A percentile compares a stretch with the other conserved stretches of the same genome.
These are phyloP conservation scores for Rhodotorula glutinis DNA, from an alignment of 1,284 basidiomycete genomes.

Conservation along the genomic window DNA sequence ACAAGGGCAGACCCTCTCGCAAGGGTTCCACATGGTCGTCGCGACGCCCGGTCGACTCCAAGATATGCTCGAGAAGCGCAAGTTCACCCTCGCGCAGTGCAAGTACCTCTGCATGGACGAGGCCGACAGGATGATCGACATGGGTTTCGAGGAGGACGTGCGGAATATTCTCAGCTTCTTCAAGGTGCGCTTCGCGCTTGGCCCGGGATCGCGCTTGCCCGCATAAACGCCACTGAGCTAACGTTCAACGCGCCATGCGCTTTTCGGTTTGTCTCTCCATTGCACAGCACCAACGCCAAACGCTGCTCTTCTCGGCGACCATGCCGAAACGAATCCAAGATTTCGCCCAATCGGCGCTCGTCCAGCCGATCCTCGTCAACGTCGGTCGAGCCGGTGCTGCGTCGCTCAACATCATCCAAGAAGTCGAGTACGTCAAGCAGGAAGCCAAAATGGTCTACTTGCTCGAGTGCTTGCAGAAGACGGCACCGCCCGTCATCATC, in stretches of 20 bases:
- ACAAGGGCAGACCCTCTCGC: constrained; percentile 81
- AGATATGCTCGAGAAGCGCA: constrained; percentile 75
- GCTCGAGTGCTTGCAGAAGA: constrained; percentile 96
- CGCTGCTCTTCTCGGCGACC: constrained; percentile 93
- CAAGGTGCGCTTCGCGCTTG: constrained; percentile 59
- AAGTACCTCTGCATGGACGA: constrained; percentile 95
- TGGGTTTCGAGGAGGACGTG: constrained; percentile 98
- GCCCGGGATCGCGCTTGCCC: too few relatives aligned
- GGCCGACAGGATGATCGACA: constrained; percentile 98
- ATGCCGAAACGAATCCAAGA: constrained; percentile 99
- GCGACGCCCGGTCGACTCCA: constrained; percentile 60
- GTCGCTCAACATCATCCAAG: constrained; percentile 92
- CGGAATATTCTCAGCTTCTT: constrained; percentile 98
- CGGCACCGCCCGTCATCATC: constrained; percentile 94
- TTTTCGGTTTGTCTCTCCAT: too few relatives aligned
- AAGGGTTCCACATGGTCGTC: constrained; percentile 92
- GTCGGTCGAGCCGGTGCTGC: constrained; percentile 97
- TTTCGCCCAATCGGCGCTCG: constrained; percentile 92
- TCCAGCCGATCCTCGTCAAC: constrained; percentile 90
- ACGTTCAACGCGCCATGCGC: too few relatives aligned
- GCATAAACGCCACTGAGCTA: too few relatives aligned
- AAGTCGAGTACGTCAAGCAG: constrained; percentile 98
- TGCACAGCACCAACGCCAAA: constrained; percentile 84
- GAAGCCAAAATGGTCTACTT: constrained; percentile 99
- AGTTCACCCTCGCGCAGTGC: constrained; percentile 77